Evolutionary conservation across 768 basidiomycete species (phyloP).

Genomic region (Cyclocybe cylindracea): DNA sequence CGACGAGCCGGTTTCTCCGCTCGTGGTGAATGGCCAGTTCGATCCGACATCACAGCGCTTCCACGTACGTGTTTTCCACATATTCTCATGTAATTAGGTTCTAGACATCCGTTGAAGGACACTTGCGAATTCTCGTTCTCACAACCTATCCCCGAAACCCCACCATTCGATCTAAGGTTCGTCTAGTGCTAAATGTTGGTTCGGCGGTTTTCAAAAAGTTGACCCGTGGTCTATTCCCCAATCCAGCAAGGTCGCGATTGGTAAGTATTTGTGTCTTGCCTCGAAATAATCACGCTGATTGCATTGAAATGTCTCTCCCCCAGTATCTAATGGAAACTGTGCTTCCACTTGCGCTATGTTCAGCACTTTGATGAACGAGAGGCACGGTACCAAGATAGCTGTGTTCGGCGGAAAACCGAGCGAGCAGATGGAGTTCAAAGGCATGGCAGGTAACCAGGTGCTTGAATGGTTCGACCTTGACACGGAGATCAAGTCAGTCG

Average conservation of each 20-base stretch:
- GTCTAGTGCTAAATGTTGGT: not conserved
- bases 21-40: constrained; percentile 41
- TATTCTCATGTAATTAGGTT: not conserved
- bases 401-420: constrained; percentile 60
- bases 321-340: constrained; percentile 48
- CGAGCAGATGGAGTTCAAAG: constrained; percentile 51
- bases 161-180: constrained; percentile 46
- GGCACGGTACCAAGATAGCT: constrained; percentile 51
- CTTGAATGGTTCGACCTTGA: constrained; percentile 63
- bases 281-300: not conserved
- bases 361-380: constrained; percentile 60
- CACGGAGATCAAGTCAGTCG: constrained; percentile 60
- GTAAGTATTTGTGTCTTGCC: constrained; percentile 22
- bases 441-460: constrained; percentile 66
- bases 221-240: not conserved
- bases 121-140: constrained; percentile 41
- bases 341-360: constrained; percentile 69
- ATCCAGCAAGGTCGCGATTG: constrained; percentile 45
- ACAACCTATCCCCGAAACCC: constrained; percentile 40
- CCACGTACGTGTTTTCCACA: constrained; percentile 33
- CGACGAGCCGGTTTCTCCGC: constrained; percentile 40
- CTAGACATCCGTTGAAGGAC: constrained; percentile 29
- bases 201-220: not conserved
- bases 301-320: not conserved
- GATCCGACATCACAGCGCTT: constrained; percentile 52